A percentile compares a stretch with the other conserved stretches of the same genome.
Conservation (phyloP, 805 yeast species). For the Yarrowia sp. region DNA sequence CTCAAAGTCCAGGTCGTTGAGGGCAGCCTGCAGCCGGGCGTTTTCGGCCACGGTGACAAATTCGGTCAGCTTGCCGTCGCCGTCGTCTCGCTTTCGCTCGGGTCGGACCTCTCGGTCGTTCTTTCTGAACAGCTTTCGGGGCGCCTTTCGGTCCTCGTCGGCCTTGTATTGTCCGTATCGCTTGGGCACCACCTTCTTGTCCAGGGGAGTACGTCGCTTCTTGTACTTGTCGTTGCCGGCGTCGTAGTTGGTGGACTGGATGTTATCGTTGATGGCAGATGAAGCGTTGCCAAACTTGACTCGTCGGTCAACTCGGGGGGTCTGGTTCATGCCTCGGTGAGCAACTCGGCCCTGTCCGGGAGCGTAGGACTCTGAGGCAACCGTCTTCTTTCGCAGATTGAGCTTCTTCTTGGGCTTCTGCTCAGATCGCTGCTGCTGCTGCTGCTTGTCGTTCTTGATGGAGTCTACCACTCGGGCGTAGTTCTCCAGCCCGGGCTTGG, state of each 20-base stretch:
- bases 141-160: constrained; percentile 36
- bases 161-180: constrained; percentile 31
- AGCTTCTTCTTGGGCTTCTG: constrained; percentile 24
- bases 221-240: background rate
- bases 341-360: constrained; percentile 25
- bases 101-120: too few relatives aligned
- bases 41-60: constrained; percentile 9
- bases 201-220: constrained; percentile 26
- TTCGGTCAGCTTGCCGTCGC: constrained; percentile 1
- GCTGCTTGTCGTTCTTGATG: constrained; percentile 14
- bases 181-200: constrained; percentile 36
- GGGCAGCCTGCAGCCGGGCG: constrained; percentile 27
- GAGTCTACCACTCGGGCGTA: constrained; percentile 38
- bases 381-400: constrained; percentile 23
- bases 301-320: constrained; percentile 13
- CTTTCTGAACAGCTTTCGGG: constrained; percentile 30
- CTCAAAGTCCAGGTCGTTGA: constrained; percentile 5
- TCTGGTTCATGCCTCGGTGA: background rate
- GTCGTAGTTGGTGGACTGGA: constrained; percentile 25
- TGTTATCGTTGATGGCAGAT: constrained; percentile 19
- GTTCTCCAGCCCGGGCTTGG: constrained; percentile 38
- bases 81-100: background rate
- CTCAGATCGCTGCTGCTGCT: background rate
- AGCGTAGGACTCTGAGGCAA: constrained; percentile 13
- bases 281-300: constrained; percentile 14